Conservation (phyloP, 2,329 filamentous ascomycete genomes). For the Fusarium dlaminii region DNA sequence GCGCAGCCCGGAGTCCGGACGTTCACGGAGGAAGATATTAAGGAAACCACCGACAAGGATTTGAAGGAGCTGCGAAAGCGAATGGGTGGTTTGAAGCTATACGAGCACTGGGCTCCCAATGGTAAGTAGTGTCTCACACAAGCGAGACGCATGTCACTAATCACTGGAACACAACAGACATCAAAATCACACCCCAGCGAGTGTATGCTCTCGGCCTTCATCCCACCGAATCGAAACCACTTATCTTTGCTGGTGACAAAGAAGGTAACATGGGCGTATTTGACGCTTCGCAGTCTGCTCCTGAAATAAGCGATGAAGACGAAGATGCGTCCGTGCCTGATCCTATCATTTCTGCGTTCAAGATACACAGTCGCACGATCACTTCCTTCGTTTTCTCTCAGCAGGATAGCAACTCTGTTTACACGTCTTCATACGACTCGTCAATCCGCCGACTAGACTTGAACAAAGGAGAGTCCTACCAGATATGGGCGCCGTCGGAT, state of each 20-base stretch:
- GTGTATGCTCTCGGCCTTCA: conserved; percentile 91
- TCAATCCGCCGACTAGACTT: conserved; percentile 90
- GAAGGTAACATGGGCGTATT: conserved; percentile 90
- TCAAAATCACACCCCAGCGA: conserved; percentile 89
- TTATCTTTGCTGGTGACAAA: conserved; percentile 95
- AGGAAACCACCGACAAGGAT: conserved; percentile 79
- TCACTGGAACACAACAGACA: conserved; percentile 65
- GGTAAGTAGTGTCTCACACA: conserved; percentile 57
- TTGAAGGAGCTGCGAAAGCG: conserved; percentile 77
- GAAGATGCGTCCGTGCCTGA: conserved; percentile 73
- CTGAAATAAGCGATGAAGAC: conserved; percentile 71
- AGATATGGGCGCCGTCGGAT: conserved; percentile 81
- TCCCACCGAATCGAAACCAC: conserved; percentile 82
- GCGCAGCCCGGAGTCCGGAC: conserved; percentile 85
- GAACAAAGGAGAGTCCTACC: conserved; percentile 78
- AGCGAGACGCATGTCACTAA: neutral
- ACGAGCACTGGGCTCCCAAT: conserved; percentile 84
- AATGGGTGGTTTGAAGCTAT: conserved; percentile 81
- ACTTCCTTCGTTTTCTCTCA: conserved; percentile 83
- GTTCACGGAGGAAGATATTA: conserved; percentile 85
- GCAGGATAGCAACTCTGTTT: conserved; percentile 77
- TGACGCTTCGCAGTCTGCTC: conserved; percentile 78
- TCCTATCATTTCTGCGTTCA: conserved; percentile 87
- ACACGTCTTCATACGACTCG: conserved; percentile 90
- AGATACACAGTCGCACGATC: conserved; percentile 89